Evolutionary conservation across 2,329 filamentous ascomycete species (phyloP), one percentile per base, ranked within the genome.

Genomic region (Alternaria incomplexa): DNA sequence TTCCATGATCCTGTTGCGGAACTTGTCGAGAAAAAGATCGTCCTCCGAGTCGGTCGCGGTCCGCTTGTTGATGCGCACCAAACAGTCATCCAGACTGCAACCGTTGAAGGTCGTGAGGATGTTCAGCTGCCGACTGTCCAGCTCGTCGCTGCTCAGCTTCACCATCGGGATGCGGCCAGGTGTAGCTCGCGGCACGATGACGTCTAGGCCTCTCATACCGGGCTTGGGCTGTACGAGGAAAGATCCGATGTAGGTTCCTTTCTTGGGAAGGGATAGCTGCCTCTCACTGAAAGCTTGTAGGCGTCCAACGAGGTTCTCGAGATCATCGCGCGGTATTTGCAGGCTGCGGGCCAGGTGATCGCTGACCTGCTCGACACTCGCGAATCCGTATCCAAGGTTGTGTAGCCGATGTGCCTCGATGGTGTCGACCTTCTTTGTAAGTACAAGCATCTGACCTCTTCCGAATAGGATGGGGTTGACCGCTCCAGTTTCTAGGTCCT

Each of bases 361-460:
- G 12, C 88, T 85, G 26, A 97, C 90, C 64, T 93, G 76, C 6
- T 75, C 76, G 22, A 76, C 67, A 30, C 63, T 73, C 12, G 91
- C 91, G 71, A 97, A 97, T n/a, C 91, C 88, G 77, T 90, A 96
- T 1, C 93, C 93, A 11, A 87, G 83, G 1, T 91, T 88, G 65
- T 90, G 86, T 13, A 97, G 84, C 26, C 86, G 85, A 55, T 87
- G 85, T 0, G 87, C 84, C 36, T 93, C 91, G 1, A 85, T 82
- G 32, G 83, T 83, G 32, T 85, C 83, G 2, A 91, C 84, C 46
- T 85, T 85, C 11, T 89, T 90, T 6, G 93, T 90, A 10, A 96
- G 85, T 71, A 96, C 93, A 77, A 97, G 87, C 48, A 96, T 85
- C 57, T 94, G 92, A 1, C 93, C 93, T 62, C 89, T 89, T 5